Base-by-base conservation (phyloP, 1,139 yeast species). In the Nakaseomyces sp. region DNA sequence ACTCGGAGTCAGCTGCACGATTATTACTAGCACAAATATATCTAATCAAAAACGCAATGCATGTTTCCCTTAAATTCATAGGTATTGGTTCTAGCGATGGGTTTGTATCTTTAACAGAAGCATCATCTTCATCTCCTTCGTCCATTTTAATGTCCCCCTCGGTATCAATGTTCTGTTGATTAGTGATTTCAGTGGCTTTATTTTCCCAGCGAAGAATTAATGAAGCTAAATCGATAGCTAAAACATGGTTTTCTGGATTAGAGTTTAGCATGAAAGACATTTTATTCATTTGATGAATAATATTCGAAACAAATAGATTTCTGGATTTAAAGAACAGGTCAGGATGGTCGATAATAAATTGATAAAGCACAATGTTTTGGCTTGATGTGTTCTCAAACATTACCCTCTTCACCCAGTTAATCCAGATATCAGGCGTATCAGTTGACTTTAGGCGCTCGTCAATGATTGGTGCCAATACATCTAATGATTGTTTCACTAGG, bases 251-350 rank as follows among this genome's bases (percentile, higher is more conserved):
- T 52, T 89, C 97, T 10, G 79, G 63, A 0, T 91, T 83, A 2
- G 94, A 81, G 54, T 82, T 86, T 6, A 91, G 79, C 57, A 83
- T 70, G 44, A 86, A 80, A 1, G 95, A 86, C 45, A 91, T 70
- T 59, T 89, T 88, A 19, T 95, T 95, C 89, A 93, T 84, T 1
- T 96, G 95, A n/a, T 93, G 78, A 43, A 91, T 85, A 44, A 91
- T 84, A 51, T 83, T 86, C 2, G 95, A 83, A 47, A 88, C 78
- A 56, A 89, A 91, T 51, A 87, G 88, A 54, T 88, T 96, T 47
- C 97, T 74, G 7, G 91, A 91, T 43, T 79, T 79, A 57, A 76
- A 91, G 63, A 93, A 91, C 43, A 87, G 67, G 47, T 82, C 91
- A 0, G 94, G 79, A 54, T 91, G 95, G 43, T 82, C 83, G 29